Evolutionary conservation across 345 rosid genomes (phyloP), one percentile per base, ranked within the genome.

Genomic region (Cardamine resedifolia): DNA sequence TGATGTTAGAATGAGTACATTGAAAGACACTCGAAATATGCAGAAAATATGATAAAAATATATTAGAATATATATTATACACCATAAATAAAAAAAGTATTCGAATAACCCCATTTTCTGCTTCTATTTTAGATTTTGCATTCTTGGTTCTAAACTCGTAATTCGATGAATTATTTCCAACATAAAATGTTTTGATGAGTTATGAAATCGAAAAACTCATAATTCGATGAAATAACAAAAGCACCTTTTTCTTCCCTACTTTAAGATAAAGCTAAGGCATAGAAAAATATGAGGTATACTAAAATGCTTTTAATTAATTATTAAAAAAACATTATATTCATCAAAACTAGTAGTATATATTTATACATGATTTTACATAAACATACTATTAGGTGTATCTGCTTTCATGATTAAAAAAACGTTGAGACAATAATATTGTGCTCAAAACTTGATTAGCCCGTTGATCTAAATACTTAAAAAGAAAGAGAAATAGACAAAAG

Each of bases 231-330:
- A 76, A 64, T 58, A 64, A 68, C 55, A 60, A 75, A 75, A 73
- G 80, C 60, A 74, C 80, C 71, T 84, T 84, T 84, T 12, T 74
- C 81, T 76, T 78, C 75, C 77, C 85, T 83, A 83, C 96, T 86
- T 83, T 86, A 60, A 18, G 85, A 82, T 65, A 90, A 90, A 88
- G 96, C 84, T 79, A 88, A 88, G 83, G 89, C 81, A 77, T 65
- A 21, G 77, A 53, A 76, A 67, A 66, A 57, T 10, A 58, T 26
- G 60, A 60, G 38, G 39, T 70, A 36, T 48, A 71, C 6, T 49
- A 60, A 59, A 59, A 26, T 38, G 16, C 1, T 49, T 60, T 8
- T 30, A 5, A n/a, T n/a, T 21, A 10, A 28, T 4, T 19, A 3
- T 19, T 2, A 1, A 41, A 15, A 2, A 14, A n/a, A n/a, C n/a